phyloP scores from a whole-genome alignment of 2,329 filamentous ascomycete species.

The Diplodia mutila region DNA sequence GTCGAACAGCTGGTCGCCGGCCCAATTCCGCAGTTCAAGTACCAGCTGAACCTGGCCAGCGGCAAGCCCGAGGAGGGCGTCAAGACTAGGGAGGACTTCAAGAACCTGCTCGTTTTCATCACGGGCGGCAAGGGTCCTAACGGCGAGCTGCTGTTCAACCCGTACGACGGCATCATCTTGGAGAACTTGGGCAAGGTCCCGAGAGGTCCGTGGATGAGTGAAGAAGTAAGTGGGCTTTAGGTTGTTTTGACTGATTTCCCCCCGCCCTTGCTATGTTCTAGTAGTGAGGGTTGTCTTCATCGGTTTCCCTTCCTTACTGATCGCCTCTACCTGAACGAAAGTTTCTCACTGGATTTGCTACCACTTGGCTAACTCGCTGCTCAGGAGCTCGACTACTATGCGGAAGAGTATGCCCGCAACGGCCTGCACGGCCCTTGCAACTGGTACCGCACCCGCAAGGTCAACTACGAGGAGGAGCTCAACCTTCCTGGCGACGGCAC shows the following conservation, averaged over 20 bases:
- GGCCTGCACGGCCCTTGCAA: conserved; percentile 78
- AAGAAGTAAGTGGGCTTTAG: conserved; percentile 59
- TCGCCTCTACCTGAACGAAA: background rate
- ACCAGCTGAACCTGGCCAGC: conserved; percentile 80
- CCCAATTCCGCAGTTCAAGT: conserved; percentile 71
- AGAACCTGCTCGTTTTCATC: conserved; percentile 70
- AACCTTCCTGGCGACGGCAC: conserved; percentile 41
- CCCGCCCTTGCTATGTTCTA: too few relatives aligned
- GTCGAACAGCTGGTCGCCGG: conserved; percentile 63
- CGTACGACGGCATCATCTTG: conserved; percentile 65
- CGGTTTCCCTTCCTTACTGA: background rate
- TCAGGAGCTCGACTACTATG: conserved; percentile 75
- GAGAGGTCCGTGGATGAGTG: conserved; percentile 62
- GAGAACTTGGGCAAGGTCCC: conserved; percentile 64
- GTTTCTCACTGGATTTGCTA: too few relatives aligned
- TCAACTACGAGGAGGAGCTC: conserved; percentile 78
- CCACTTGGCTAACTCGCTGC: background rate
- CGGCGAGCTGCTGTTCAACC: conserved; percentile 62
- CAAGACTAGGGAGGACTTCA: conserved; percentile 64
- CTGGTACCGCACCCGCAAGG: conserved; percentile 78
- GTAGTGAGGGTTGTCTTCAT: too few relatives aligned
- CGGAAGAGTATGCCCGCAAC: conserved; percentile 68
- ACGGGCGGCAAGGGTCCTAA: conserved; percentile 68
- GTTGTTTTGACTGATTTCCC: too few relatives aligned
- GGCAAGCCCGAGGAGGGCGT: conserved; percentile 42